Conservation (phyloP, 2,329 filamentous ascomycete species). For the Torrubiella hemipterigena region DNA sequence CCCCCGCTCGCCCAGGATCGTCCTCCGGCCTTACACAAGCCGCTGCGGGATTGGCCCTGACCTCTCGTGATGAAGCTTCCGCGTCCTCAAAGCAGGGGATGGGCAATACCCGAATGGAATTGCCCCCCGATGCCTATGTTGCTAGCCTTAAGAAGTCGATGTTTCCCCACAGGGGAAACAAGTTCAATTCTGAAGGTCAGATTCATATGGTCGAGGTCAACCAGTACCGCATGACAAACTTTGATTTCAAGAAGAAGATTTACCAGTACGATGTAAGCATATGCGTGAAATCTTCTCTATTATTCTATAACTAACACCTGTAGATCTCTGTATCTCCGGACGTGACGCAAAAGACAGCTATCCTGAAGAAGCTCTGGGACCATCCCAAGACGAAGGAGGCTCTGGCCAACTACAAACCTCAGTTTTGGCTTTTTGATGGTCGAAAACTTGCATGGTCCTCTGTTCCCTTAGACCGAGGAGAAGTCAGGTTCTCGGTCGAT, state of each 20-base stretch:
- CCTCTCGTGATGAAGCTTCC: no score
- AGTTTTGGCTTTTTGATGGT: constrained; percentile 65
- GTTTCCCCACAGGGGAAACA: constrained; percentile 21
- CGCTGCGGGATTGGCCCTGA: no score
- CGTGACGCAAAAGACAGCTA: constrained; percentile 44
- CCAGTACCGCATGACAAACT: constrained; percentile 55
- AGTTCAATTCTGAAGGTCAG: constrained; percentile 46
- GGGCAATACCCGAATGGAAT: constrained; percentile 37
- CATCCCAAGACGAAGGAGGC: constrained; percentile 44
- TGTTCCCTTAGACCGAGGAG: constrained; percentile 27
- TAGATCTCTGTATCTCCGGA: constrained; percentile 56
- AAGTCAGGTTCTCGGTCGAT: constrained; percentile 51
- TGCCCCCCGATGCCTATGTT: constrained; percentile 45
- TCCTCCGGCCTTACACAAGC: no score
- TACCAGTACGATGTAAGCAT: constrained; percentile 75
- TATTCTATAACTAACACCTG: constrained; percentile 5
- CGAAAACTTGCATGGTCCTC: constrained; percentile 71
- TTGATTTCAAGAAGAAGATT: constrained; percentile 46
- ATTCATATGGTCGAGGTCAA: constrained; percentile 52
- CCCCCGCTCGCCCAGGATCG: constrained; percentile 8
- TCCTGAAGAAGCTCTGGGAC: constrained; percentile 69
- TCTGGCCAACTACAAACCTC: constrained; percentile 33
- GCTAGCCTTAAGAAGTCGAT: constrained; percentile 19
- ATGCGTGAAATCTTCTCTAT: neutral
- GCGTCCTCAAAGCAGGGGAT: no score